These are phyloP conservation scores for Domatiomyces catenatus DNA, from an alignment of 2,329 filamentous ascomycete genomes.

Conservation along the genomic window DNA sequence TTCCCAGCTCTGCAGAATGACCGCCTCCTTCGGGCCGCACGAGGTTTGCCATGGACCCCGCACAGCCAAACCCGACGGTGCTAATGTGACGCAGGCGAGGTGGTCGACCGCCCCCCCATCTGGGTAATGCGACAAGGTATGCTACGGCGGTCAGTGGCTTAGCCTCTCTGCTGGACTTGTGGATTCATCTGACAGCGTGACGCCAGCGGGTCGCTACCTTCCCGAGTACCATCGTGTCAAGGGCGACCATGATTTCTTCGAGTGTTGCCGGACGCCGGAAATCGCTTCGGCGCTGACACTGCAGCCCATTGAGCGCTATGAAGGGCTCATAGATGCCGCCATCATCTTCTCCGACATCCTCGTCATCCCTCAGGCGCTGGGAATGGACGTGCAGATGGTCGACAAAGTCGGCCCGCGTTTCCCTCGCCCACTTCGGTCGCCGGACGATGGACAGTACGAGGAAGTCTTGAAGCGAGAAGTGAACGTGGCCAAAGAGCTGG, in stretches of 20 bases:
- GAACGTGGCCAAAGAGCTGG: conserved; percentile 69
- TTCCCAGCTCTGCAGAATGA: conserved; percentile 88
- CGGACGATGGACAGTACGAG: conserved; percentile 68
- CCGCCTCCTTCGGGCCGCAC: conserved; percentile 72
- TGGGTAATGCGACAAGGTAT: conserved; percentile 99
- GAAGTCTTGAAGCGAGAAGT: conserved; percentile 61
- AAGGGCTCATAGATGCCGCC: conserved; percentile 79
- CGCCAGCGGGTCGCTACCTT: conserved; percentile 77
- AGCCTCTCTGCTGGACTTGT: background rate
- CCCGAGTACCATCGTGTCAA: conserved; percentile 97
- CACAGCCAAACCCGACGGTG: background rate
- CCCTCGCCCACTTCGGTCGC: conserved; percentile 63
- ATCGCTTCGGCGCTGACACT: conserved; percentile 86
- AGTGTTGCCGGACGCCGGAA: conserved; percentile 86
- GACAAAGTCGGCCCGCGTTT: conserved; percentile 96
- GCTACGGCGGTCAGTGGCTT: conserved; percentile 16
- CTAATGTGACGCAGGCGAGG: conserved; percentile 42
- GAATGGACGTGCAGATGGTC: conserved; percentile 97
- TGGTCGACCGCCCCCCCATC: conserved; percentile 81
- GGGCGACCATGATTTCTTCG: conserved; percentile 83
- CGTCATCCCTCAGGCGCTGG: conserved; percentile 93
- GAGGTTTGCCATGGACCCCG: conserved; percentile 41
- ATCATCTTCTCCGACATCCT: conserved; percentile 99
- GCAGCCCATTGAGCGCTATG: conserved; percentile 84
- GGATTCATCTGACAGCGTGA: conserved; percentile 1